Conservation (phyloP, 345 rosid genomes). For the Dipteronia dyeriana region DNA sequence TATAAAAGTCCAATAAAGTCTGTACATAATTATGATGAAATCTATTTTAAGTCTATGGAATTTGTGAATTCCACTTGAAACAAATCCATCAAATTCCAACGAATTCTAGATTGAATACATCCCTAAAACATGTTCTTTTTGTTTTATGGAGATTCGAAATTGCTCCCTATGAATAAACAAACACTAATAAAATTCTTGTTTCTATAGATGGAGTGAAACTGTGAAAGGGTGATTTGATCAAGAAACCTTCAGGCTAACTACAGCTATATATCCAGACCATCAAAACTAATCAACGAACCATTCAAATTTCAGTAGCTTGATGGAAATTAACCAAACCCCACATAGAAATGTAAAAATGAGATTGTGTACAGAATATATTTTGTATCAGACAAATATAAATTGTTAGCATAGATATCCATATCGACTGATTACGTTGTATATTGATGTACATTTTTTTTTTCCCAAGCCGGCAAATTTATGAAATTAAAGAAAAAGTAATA, state of each 20-base stretch:
- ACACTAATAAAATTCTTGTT: background rate
- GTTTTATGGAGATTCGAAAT: background rate
- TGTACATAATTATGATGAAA: no score
- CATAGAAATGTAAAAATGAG: no score
- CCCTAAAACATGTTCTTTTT: no score
- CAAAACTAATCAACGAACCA: background rate
- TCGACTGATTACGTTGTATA: background rate
- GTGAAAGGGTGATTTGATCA: background rate
- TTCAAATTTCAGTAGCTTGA: background rate
- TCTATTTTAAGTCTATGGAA: no score
- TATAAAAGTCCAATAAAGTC: no score
- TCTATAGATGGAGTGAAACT: background rate
- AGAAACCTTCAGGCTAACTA: background rate
- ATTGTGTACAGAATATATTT: background rate
- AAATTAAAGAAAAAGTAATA: no score
- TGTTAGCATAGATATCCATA: background rate
- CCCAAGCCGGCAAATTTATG: background rate
- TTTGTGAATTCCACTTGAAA: no score
- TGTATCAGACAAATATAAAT: background rate
- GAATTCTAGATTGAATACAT: no score
- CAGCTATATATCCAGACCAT: background rate
- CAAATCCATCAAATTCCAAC: no score
- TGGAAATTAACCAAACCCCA: background rate
- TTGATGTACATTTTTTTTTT: background rate
- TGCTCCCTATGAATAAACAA: background rate